Conservation (phyloP, 2,329 filamentous ascomycete genomes). For the Botrytis deweyae region DNA sequence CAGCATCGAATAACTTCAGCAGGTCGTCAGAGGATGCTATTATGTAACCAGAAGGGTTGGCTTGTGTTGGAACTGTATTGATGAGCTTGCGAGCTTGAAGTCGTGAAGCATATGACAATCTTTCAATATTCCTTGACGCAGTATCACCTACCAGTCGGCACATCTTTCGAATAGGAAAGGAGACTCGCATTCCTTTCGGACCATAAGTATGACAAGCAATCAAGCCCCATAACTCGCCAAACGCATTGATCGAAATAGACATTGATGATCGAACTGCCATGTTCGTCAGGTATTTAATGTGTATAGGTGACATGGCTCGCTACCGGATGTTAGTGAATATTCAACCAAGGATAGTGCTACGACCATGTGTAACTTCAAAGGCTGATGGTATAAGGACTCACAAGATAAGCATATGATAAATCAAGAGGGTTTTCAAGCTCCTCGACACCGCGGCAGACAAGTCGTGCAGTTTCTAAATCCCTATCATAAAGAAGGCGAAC, state of each 20-base stretch:
- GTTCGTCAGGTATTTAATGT: conserved; percentile 81
- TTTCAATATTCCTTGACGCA: conserved; percentile 82
- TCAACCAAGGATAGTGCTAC: neutral
- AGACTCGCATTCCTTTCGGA: conserved; percentile 76
- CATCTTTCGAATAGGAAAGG: conserved; percentile 90
- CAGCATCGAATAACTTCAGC: conserved; percentile 79
- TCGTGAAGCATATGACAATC: conserved; percentile 80
- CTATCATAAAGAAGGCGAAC: conserved; percentile 85
- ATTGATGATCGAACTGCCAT: conserved; percentile 94
- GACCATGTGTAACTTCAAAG: neutral
- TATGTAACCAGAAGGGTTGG: conserved; percentile 85
- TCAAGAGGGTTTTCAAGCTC: conserved; percentile 76
- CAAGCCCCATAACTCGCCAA: conserved; percentile 81
- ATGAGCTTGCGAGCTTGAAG: conserved; percentile 85
- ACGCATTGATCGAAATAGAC: conserved; percentile 89
- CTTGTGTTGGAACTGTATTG: conserved; percentile 76
- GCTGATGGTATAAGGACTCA: neutral
- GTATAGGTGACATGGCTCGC: conserved; percentile 86
- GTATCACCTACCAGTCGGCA: conserved; percentile 84
- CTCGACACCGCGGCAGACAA: conserved; percentile 74
- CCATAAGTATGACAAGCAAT: conserved; percentile 86
- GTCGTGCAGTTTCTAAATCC: conserved; percentile 72
- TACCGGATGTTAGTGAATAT: neutral
- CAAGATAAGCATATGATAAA: conserved; percentile 66
- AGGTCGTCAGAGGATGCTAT: conserved; percentile 86